Conservation (phyloP, 78 protist genomes). For the slime mould (Dictyostelium discoideum) region dicty_2.7 NC_007091.3:958001-958500, state of each 20-base stretch:
- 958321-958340: not conserved
- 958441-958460: not conserved
- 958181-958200: not conserved
- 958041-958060: constrained; percentile 4
- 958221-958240: not conserved
- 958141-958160: not conserved
- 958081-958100: not conserved
- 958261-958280: not conserved
- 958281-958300: not conserved
- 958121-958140: not conserved
- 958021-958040: not conserved
- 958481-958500: not conserved
- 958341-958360: not conserved
- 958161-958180: not conserved
- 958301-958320: not conserved
- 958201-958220: not conserved
- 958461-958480: not conserved
- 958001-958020: not conserved
- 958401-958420: not conserved
- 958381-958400: not conserved
- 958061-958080: not conserved
- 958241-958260: not conserved
- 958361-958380: not conserved
- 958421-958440: not conserved
- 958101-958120: not conserved